Percentiles rank a stretch among this genome's conserved stretches.
Evolutionary conservation across 306 rosid species (phyloP).

Genomic region (Trifolium dubium): DNA sequence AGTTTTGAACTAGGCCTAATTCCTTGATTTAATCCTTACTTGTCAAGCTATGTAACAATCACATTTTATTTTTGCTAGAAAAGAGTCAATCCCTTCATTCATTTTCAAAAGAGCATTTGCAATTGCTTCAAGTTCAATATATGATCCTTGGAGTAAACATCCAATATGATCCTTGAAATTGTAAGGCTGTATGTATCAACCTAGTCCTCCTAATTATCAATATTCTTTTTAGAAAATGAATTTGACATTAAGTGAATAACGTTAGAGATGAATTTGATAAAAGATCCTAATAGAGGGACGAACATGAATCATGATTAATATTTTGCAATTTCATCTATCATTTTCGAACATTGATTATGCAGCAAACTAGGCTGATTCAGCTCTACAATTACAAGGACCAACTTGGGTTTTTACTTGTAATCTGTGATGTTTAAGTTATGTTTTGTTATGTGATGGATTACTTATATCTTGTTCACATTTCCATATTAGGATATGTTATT

Average conservation of each 20-base stretch:
- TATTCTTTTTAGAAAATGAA: no score
- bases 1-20: neutral
- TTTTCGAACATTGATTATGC: neutral
- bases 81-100: neutral
- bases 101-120: neutral
- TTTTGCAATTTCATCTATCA: neutral
- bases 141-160: neutral
- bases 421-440: neutral
- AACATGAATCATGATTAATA: no score
- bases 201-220: no score
- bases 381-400: neutral
- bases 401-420: neutral
- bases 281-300: no score
- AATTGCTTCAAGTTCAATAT: neutral
- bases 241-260: no score
- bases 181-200: no score
- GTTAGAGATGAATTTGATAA: no score
- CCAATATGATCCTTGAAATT: no score
- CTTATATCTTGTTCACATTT: constrained; percentile 4
- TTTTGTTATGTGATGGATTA: neutral
- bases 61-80: neutral
- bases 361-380: neutral
- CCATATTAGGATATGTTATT: neutral
- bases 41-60: neutral
- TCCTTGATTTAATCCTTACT: neutral